phyloP scores from a whole-genome alignment of 139 green algal species.

The Micractinium sp. region DNA sequence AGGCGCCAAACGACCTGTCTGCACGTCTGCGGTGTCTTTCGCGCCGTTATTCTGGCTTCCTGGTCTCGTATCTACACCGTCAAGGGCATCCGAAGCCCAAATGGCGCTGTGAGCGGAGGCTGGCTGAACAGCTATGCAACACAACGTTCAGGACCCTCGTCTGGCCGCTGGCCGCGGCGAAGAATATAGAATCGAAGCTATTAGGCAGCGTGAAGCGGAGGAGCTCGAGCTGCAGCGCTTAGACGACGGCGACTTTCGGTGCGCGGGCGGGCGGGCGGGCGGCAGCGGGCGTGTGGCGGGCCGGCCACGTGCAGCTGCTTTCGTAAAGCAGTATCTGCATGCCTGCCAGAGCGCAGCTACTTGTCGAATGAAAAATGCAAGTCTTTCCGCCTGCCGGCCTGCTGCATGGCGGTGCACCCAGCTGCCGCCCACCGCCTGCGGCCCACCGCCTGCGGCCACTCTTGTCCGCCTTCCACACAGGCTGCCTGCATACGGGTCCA shows the following conservation, averaged over 20 bases:
- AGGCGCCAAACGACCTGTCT: no score
- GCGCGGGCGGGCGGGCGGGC: neutral
- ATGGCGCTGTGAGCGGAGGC: neutral
- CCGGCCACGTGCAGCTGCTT: neutral
- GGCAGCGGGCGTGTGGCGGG: neutral
- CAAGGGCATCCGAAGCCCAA: neutral
- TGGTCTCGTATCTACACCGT: neutral
- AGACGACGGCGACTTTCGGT: constrained; percentile 50
- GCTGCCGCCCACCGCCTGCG: no score
- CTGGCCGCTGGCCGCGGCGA: constrained; percentile 49
- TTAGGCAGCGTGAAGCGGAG: constrained; percentile 28
- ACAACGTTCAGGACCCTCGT: constrained; percentile 39
- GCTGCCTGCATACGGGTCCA: no score
- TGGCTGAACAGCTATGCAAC: neutral
- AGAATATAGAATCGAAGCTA: constrained; percentile 40
- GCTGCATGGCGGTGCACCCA: no score
- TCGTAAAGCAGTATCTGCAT: neutral
- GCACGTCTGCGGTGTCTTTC: no score
- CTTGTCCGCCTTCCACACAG: no score
- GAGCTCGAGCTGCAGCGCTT: constrained; percentile 22
- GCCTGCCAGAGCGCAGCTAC: neutral
- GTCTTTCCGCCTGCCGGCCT: no score
- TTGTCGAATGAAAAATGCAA: no score
- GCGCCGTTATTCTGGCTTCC: no score
- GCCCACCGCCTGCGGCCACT: no score